Base-by-base conservation (phyloP, 2,329 filamentous ascomycete genomes). In the Ceratocystiopsis sp. region DNA sequence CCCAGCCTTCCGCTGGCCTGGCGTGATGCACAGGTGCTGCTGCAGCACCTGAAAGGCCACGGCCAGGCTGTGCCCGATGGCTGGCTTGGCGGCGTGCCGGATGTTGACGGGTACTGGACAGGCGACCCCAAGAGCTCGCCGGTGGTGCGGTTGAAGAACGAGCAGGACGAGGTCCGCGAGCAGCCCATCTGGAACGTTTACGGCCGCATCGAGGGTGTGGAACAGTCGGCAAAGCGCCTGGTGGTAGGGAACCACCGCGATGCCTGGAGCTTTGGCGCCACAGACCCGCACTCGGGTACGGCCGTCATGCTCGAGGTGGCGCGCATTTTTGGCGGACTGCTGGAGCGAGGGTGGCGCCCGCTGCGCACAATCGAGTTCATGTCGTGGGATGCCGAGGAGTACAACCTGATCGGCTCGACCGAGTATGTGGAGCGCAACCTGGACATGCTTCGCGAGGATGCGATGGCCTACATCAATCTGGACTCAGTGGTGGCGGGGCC, bases 291-390 rank as follows among this genome's bases (percentile, higher is more conserved):
- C 50, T 83, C 83, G 43, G 91, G 89, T 25, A 93, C 86, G 0
- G 89, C 89, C 6, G 71, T 96, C 36, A 80, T 98, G 70, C 71
- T 96, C 43, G 91, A 98, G 62, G 69, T 96, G 45, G 78, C 83
- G 18, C 78, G 82, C 38, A 77, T 94, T 40, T 84, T 98, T 53
- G 85, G 86, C 36, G 76, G 84, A 49, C 71, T 96, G 15, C 68
- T 78, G 18, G 61, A 68, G 15, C 73, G 77, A 45, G 89, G 87
- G 42, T 98, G 91, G 91, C 73, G 83, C 21, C 91, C 91, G 1
- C 67, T 93, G 15, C 80, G 91, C n/a, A 93, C 85, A 4, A 93
- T 98, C 50, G 83, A 93, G 58, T 96, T 98, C 59, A 86, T 87
- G 55, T 94, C 84, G 33, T 98, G 91, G 91, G 91, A 98, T 58